These are phyloP conservation scores for Trichoderma reesei DNA, from an alignment of 495 filamentous ascomycete genomes.

Conservation along the genomic window DNA sequence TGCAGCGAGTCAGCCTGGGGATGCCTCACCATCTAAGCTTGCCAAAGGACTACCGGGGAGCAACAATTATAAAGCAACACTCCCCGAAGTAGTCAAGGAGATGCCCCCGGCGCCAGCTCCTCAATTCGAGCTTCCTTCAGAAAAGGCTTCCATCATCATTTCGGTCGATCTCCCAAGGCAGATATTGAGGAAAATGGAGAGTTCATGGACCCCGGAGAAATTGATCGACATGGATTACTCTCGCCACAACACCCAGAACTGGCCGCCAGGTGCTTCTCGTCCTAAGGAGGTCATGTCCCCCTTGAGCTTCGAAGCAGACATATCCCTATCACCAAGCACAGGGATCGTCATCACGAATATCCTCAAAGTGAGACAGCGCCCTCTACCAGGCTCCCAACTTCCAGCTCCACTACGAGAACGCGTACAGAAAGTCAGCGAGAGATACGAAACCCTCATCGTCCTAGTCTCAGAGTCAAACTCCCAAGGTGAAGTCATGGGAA, in stretches of 20 bases:
- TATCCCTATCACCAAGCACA: neutral
- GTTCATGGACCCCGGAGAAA: neutral
- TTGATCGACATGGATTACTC: conserved; percentile 3
- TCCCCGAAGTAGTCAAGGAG: neutral
- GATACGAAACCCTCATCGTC: conserved; percentile 6
- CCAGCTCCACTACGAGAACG: neutral
- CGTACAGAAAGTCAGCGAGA: neutral
- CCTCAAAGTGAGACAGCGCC: conserved; percentile 2
- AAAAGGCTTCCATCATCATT: neutral
- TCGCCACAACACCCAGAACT: neutral
- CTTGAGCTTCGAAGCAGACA: neutral
- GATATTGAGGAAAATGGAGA: neutral
- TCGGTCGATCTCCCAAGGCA: neutral
- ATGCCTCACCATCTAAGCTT: neutral
- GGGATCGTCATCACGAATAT: conserved; percentile 8
- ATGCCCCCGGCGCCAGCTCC: neutral
- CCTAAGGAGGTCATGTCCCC: neutral
- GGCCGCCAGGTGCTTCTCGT: neutral
- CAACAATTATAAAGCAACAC: too few relatives aligned
- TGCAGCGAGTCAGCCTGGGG: neutral
- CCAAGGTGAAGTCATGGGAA: neutral
- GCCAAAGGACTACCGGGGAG: neutral
- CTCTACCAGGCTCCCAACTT: neutral
- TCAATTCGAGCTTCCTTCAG: neutral
- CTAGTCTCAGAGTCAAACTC: conserved; percentile 2